Percentiles rank a stretch among this genome's conserved stretches.
Evolutionary conservation across 768 basidiomycete species (phyloP).

Genomic region (Mrakia blollopis): DNA sequence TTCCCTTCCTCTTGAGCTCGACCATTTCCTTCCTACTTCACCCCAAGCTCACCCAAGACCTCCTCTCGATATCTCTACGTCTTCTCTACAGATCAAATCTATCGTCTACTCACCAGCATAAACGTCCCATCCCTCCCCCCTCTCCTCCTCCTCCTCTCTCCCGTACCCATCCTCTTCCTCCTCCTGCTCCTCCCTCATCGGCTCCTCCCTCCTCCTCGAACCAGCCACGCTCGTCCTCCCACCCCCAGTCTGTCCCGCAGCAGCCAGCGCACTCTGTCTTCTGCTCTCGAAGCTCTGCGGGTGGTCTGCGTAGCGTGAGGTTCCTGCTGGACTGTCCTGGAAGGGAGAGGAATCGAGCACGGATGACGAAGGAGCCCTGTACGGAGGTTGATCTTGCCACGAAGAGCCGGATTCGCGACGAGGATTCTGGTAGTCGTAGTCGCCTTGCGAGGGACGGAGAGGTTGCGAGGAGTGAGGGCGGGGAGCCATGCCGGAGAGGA

Average conservation of each 20-base stretch:
- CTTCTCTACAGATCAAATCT: not conserved
- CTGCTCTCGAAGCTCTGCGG: not conserved
- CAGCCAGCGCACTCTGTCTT: not conserved
- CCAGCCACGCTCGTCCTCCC: not conserved
- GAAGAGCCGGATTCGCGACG: not conserved
- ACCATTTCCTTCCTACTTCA: not conserved
- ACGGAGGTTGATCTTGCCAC: not conserved
- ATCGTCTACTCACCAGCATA: conserved; percentile 27
- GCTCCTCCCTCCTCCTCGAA: not conserved
- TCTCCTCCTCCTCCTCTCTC: conserved; percentile 6
- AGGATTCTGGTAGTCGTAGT: not conserved
- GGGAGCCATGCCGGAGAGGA: not conserved
- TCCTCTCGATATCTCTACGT: not conserved
- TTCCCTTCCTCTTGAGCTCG: too few relatives aligned
- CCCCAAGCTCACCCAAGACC: not conserved
- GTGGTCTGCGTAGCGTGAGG: not conserved
- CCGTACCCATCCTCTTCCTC: not conserved
- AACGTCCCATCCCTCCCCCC: conserved; percentile 15
- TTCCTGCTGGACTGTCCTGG: not conserved
- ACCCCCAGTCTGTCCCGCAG: not conserved
- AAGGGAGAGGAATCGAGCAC: not conserved
- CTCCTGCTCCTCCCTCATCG: not conserved
- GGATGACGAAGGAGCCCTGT: not conserved
- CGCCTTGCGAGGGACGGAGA: not conserved
- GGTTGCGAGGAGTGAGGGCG: conserved; percentile 12